Percentiles rank a stretch among this genome's conserved stretches.
Conservation (phyloP, 176 grass and related monocot species). For the Musa troglodytarum region DNA sequence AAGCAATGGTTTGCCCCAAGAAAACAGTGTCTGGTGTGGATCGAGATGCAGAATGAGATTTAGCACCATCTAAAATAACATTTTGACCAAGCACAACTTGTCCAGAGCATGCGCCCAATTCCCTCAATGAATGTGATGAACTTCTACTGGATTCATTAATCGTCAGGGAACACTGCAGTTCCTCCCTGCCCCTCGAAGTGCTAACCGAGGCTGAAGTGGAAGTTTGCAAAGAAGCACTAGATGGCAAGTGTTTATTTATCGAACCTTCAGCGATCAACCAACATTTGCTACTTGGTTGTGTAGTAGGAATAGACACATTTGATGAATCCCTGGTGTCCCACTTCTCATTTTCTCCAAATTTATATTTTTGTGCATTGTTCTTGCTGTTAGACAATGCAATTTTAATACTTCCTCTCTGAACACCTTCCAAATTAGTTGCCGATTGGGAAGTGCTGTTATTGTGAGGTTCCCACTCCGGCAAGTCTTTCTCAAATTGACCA, state of each 20-base stretch:
- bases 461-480: conserved; percentile 50
- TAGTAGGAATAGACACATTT: conserved; percentile 24
- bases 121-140: background rate
- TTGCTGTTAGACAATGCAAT: conserved; percentile 22
- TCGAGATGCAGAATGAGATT: background rate
- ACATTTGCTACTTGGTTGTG: conserved; percentile 22
- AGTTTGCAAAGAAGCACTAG: background rate
- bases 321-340: conserved; percentile 10
- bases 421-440: conserved; percentile 18
- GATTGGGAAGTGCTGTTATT: conserved; percentile 26
- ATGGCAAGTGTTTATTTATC: conserved; percentile 3
- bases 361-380: conserved; percentile 20
- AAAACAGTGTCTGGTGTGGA: background rate
- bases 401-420: conserved; percentile 1
- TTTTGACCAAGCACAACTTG: background rate
- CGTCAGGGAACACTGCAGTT: background rate
- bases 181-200: background rate
- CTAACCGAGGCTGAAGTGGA: background rate
- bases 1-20: background rate
- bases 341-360: background rate
- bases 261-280: conserved; percentile 29
- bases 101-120: background rate
- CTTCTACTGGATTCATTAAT: background rate
- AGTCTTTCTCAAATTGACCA: conserved; percentile 78
- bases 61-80: background rate